These are phyloP conservation scores for Lactarius vividus DNA, from an alignment of 768 basidiomycete genomes.

Conservation along the genomic window DNA sequence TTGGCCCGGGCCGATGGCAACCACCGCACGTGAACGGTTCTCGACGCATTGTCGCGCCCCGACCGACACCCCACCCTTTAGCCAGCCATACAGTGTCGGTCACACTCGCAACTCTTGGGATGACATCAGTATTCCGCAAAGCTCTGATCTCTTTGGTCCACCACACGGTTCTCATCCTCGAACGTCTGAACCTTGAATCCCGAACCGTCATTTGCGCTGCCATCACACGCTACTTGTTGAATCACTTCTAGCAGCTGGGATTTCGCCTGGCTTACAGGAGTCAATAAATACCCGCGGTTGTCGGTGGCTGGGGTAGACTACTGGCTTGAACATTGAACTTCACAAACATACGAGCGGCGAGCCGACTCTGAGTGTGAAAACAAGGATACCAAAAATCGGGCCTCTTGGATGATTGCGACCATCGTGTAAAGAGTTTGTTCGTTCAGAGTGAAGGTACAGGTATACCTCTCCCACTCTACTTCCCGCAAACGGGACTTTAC, in stretches of 20 bases:
- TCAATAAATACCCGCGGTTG: neutral
- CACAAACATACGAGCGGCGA: neutral
- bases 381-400: too few relatives aligned
- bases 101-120: neutral
- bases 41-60: neutral
- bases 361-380: too few relatives aligned
- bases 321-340: neutral
- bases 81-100: neutral
- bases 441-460: too few relatives aligned
- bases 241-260: neutral
- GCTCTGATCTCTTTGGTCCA: neutral
- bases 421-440: too few relatives aligned
- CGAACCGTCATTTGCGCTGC: neutral
- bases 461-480: neutral
- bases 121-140: neutral
- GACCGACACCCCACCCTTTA: neutral
- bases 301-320: neutral
- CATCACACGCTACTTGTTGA: conserved; percentile 8
- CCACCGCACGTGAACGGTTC: neutral
- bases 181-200: neutral
- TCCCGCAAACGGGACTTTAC: neutral
- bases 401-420: too few relatives aligned
- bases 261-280: neutral
- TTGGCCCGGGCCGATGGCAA: neutral
- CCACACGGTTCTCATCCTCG: neutral